phyloP scores from a whole-genome alignment of 2,329 filamentous ascomycete genomes.

The Pseudocercospora musae region DNA sequence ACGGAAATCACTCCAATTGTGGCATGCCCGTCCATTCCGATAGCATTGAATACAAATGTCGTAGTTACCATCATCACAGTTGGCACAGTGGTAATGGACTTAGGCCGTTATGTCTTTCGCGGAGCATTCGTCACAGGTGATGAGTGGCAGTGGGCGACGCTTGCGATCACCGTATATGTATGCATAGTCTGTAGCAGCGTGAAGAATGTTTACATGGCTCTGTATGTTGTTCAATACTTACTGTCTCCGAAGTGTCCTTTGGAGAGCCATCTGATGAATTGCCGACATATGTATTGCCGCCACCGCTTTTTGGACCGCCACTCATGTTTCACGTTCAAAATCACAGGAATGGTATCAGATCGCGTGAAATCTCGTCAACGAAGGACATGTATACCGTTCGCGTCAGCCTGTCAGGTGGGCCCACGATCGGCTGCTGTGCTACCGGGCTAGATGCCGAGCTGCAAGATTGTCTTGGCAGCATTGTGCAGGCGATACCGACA shows the following conservation, averaged over 20 bases:
- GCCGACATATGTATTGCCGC: not conserved
- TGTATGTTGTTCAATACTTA: not conserved
- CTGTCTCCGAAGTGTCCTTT: not conserved
- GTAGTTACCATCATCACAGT: not conserved
- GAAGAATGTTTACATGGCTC: not conserved
- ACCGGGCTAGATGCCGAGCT: not conserved
- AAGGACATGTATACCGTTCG: not conserved
- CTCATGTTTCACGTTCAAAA: not conserved
- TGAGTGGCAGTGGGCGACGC: not conserved
- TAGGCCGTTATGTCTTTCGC: not conserved
- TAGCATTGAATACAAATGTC: not conserved
- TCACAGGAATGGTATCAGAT: not conserved
- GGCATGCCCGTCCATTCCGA: not conserved
- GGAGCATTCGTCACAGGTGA: not conserved
- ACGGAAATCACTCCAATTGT: not conserved
- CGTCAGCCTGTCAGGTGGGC: no score
- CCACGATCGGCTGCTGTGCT: not conserved
- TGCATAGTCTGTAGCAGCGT: not conserved
- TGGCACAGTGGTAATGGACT: not conserved
- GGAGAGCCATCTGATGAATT: not conserved
- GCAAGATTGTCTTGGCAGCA: not conserved
- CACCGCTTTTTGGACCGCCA: not conserved
- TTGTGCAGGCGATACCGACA: not conserved
- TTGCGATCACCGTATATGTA: not conserved
- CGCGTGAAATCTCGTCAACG: not conserved